phyloP scores from a whole-genome alignment of 805 yeast genomes.

The Yamadazyma endophytica region DNA sequence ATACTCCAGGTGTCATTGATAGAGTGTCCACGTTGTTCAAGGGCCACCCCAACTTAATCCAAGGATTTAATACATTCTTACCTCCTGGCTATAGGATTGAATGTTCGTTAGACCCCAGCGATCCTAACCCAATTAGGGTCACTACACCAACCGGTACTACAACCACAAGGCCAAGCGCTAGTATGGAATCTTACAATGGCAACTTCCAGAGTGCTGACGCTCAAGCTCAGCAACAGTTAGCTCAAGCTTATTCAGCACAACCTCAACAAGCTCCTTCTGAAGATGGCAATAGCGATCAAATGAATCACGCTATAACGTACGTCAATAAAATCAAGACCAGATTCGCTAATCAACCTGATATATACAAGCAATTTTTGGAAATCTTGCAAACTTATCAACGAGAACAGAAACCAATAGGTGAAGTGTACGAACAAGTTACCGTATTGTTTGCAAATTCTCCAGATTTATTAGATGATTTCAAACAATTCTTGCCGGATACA shows the following conservation, averaged over 20 bases:
- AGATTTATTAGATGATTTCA: constrained; percentile 89
- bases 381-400: constrained; percentile 94
- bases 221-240: constrained; percentile 9
- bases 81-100: constrained; percentile 96
- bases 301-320: constrained; percentile 93
- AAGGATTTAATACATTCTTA: constrained; percentile 94
- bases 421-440: constrained; percentile 92
- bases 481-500: constrained; percentile 89
- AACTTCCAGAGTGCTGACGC: constrained; percentile 8
- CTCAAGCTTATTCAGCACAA: constrained; percentile 1
- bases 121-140: constrained; percentile 88
- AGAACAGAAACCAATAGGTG: constrained; percentile 92
- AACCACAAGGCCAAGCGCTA: constrained; percentile 21
- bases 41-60: constrained; percentile 90
- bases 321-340: constrained; percentile 95
- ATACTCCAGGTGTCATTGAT: constrained; percentile 98
- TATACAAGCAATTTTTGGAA: constrained; percentile 90
- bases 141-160: constrained; percentile 94
- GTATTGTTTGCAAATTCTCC: constrained; percentile 88
- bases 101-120: constrained; percentile 84
- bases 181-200: constrained; percentile 44
- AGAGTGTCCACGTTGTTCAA: constrained; percentile 86
- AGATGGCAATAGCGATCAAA: constrained; percentile 75
- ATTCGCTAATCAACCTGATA: constrained; percentile 90
- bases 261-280: constrained; percentile 14